phyloP scores from a whole-genome alignment of 169 alveolate genomes.

The Eimeria maxima region DNA sequence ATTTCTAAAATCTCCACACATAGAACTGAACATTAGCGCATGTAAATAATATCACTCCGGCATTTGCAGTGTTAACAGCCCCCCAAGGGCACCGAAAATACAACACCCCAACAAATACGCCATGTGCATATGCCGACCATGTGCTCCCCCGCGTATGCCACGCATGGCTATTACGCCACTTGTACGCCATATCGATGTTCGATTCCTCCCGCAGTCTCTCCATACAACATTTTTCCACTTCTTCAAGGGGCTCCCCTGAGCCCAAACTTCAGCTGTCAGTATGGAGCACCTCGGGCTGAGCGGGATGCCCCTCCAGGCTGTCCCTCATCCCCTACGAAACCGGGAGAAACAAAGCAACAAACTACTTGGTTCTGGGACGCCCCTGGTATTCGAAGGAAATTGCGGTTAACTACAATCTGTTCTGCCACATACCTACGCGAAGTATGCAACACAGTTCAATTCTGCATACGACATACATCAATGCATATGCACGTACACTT shows the following conservation, averaged over 20 bases:
- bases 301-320: slow-evolving; percentile 52
- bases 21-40: neutral
- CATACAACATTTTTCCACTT: slow-evolving; percentile 40
- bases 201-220: slow-evolving; percentile 42
- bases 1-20: neutral
- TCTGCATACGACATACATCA: too few species aligned
- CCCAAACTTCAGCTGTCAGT: slow-evolving; percentile 28
- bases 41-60: neutral
- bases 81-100: slow-evolving; percentile 13
- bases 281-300: slow-evolving; percentile 75
- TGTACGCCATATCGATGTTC: slow-evolving; percentile 1
- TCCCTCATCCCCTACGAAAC: slow-evolving; percentile 50
- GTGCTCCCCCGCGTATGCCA: neutral
- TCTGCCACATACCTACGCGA: neutral
- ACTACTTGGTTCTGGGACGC: neutral
- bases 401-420: neutral
- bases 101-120: slow-evolving; percentile 10
- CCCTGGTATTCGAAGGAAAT: neutral
- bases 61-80: neutral
- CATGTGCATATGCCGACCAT: neutral
- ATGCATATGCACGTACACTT: too few species aligned
- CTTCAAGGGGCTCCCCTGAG: neutral
- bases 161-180: neutral
- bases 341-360: neutral
- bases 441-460: neutral